Evolutionary conservation across 441 rosid species (phyloP).

Genomic region (Geranium incanum): DNA sequence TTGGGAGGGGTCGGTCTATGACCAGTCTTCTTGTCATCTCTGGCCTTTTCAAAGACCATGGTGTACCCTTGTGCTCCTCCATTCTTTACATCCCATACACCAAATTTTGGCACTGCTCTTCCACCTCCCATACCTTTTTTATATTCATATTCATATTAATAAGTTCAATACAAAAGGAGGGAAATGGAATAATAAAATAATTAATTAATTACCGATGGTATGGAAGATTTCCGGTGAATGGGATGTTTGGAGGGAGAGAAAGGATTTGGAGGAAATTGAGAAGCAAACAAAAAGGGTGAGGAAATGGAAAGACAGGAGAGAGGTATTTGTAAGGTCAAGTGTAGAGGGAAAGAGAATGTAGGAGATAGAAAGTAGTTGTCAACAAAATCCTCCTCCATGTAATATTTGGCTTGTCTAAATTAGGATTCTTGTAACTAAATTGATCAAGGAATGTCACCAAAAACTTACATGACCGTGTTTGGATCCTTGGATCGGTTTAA

Average conservation of each 20-base stretch:
- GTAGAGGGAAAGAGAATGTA: background rate
- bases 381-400: too few species aligned
- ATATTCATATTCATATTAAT: too few species aligned
- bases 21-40: background rate
- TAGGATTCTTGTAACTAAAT: background rate
- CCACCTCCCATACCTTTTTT: background rate
- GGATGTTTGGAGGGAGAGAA: constrained; percentile 4
- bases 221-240: background rate
- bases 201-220: background rate
- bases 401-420: background rate
- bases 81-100: background rate
- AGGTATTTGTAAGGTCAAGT: background rate
- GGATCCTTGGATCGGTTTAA: too few species aligned
- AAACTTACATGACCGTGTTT: too few species aligned
- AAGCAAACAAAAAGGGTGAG: background rate
- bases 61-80: background rate
- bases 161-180: too few species aligned
- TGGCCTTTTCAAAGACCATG: background rate
- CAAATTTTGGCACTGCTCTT: background rate
- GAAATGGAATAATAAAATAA: background rate
- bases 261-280: too few species aligned
- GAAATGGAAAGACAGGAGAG: background rate
- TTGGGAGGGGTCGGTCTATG: background rate
- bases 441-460: too few species aligned
- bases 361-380: too few species aligned